Evolutionary conservation across 371 early-diverging fungal species (phyloP), one percentile per base, ranked within the genome.

Genomic region (Mucor indicus): DNA sequence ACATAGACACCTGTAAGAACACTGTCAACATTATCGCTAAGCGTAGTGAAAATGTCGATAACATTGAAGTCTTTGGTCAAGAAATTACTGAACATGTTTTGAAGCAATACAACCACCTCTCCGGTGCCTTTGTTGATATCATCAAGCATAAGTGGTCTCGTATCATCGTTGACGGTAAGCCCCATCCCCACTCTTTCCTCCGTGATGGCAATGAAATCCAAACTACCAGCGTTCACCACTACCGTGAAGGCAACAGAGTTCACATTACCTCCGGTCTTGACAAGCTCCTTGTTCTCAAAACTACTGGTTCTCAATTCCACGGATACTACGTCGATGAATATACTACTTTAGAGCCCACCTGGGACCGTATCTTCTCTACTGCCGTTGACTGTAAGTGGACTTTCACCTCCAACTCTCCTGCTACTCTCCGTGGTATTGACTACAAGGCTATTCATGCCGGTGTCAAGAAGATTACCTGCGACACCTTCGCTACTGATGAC

Each of bases 361-460:
- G 83, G 62, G 92, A 92, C 60, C 87, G 92, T 58, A 80, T 92
- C 60, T 79, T 92, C 51, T 87, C 89, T 25, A 92, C 92, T 44
- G 63, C 75, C 35, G 83, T 92, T 23, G 82, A 85, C 66, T 71
- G 80, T 65, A 77, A 60, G 50, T 92, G 90, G 87, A 79, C 70
- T 32, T 86, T 77, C 60, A 53, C 50, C 17, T 46, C 75, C 45
- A 55, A 64, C 27, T 42, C 64, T 11, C 38, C 58, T 16, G 48
- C 55, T n/a, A 56, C 60, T 21, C 44, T 84, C 39, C 57, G 62
- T n/a, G 55, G 64, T 23, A 53, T 83, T 49, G 72, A 80, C 39
- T 87, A 66, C 71, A 72, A 78, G 48, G 70, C 63, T 22, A 75
- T 84, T 42, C 83, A 78, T 62, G 75, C 72, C 24, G 78, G 75